A percentile compares a stretch with the other conserved stretches of the same genome.
Evolutionary conservation across 192 early-diverging fungal species (phyloP).

Genomic region (Backusella liffmaniae): DNA sequence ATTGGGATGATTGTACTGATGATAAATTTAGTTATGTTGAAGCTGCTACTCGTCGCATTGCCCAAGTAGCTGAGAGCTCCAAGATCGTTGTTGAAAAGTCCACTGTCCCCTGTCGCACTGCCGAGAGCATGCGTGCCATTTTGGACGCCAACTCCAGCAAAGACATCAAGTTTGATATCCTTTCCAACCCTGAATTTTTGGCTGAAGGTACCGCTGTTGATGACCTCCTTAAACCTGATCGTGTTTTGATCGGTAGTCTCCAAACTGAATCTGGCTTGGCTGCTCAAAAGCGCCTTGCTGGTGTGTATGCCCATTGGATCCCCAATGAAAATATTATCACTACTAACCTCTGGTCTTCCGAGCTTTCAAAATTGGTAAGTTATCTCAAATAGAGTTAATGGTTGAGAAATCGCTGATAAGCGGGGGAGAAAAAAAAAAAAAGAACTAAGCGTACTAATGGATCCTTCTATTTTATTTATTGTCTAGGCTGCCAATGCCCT

Average conservation of each 20-base stretch:
- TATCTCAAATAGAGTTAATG: neutral
- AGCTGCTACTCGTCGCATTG: slow-evolving; percentile 79
- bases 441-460: neutral
- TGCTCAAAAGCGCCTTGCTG: slow-evolving; percentile 71
- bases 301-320: slow-evolving; percentile 85
- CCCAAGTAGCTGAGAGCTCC: slow-evolving; percentile 67
- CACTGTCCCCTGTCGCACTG: slow-evolving; percentile 92
- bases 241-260: slow-evolving; percentile 84
- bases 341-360: slow-evolving; percentile 92
- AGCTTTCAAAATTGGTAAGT: slow-evolving; percentile 83
- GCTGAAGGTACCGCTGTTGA: slow-evolving; percentile 89
- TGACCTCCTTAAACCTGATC: slow-evolving; percentile 83
- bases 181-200: slow-evolving; percentile 95
- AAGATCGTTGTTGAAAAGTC: slow-evolving; percentile 96
- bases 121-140: slow-evolving; percentile 78
- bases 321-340: slow-evolving; percentile 86
- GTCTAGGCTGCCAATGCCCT: slow-evolving; percentile 85
- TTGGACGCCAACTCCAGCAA: slow-evolving; percentile 70
- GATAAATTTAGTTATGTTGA: slow-evolving; percentile 64
- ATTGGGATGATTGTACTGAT: neutral
- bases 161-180: slow-evolving; percentile 76
- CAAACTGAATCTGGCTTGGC: slow-evolving; percentile 64
- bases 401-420: neutral
- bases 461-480: neutral
- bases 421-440: neutral